Evolutionary conservation across 2,329 filamentous ascomycete genomes (phyloP).

Genomic region (Arthrinium puccinioides): DNA sequence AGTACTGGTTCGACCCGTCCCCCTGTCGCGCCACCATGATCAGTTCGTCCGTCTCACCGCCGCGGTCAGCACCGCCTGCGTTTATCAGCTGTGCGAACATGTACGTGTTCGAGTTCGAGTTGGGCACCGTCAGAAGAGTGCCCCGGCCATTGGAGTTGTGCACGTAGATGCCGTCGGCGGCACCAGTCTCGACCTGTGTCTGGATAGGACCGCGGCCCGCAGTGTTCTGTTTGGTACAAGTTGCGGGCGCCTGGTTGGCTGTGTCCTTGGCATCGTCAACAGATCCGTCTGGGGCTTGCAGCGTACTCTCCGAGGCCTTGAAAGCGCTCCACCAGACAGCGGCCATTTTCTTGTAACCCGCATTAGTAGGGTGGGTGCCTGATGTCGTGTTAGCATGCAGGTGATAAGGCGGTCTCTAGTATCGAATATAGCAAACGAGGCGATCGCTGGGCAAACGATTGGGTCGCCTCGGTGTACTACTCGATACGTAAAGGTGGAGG

Average conservation of each 20-base stretch:
- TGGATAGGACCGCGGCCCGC: constrained; percentile 1
- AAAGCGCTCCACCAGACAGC: constrained; percentile 10
- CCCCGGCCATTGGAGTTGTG: neutral
- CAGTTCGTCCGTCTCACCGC: constrained; percentile 1
- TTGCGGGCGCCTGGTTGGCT: neutral
- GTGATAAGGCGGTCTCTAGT: too few relatives aligned
- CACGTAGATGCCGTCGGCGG: neutral
- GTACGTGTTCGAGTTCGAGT: constrained; percentile 1
- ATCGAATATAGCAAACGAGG: too few relatives aligned
- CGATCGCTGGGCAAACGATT: too few relatives aligned
- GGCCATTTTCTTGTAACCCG: constrained; percentile 8
- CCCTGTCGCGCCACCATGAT: constrained; percentile 1
- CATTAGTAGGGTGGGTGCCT: constrained; percentile 10
- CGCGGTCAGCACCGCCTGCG: neutral
- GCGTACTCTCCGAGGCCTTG: constrained; percentile 1
- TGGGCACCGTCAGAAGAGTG: neutral
- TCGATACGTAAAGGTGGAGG: too few relatives aligned
- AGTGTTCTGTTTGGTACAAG: neutral
- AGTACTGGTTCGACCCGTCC: constrained; percentile 1
- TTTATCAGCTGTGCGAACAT: constrained; percentile 1
- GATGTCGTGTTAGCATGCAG: too few relatives aligned
- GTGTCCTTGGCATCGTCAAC: constrained; percentile 1
- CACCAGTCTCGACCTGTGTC: constrained; percentile 1
- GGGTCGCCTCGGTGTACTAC: too few relatives aligned
- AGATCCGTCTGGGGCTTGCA: neutral